These are phyloP conservation scores for Penicillium riverlandense DNA, from an alignment of 495 filamentous ascomycete species.

Conservation along the genomic window DNA sequence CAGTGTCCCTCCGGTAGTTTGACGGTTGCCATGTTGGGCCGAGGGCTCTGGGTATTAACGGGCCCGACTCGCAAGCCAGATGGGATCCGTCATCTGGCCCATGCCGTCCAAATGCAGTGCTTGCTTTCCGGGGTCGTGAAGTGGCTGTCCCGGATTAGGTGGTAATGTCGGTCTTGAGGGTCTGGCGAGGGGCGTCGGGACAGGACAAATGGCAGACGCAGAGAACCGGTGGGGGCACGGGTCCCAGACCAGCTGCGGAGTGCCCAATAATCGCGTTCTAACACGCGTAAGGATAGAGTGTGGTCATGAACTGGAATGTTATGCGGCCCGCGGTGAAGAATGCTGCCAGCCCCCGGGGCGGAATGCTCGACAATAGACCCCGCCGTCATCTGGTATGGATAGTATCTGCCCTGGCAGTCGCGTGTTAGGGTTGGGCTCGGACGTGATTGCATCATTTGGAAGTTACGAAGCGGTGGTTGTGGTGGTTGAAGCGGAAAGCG, in stretches of 20 bases:
- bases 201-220: slow-evolving; percentile 2
- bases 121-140: background rate
- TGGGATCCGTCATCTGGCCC: slow-evolving; percentile 7
- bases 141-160: background rate
- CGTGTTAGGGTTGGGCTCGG: background rate
- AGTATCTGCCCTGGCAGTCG: background rate
- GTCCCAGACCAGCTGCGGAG: background rate
- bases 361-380: slow-evolving; percentile 18
- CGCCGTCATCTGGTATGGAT: slow-evolving; percentile 21
- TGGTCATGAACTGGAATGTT: slow-evolving; percentile 25
- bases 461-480: background rate
- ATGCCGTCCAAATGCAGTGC: slow-evolving; percentile 14
- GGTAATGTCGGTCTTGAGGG: background rate
- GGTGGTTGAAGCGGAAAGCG: slow-evolving; percentile 1
- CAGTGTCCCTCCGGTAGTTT: slow-evolving; percentile 27
- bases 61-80: slow-evolving; percentile 12
- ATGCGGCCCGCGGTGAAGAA: slow-evolving; percentile 25
- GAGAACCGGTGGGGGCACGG: slow-evolving; percentile 4
- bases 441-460: slow-evolving; percentile 2
- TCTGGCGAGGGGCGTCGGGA: background rate
- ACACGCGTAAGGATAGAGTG: slow-evolving; percentile 24
- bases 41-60: background rate
- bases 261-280: background rate
- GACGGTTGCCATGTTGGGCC: slow-evolving; percentile 20
- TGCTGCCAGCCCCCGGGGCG: slow-evolving; percentile 14